Evolutionary conservation across 306 rosid species (phyloP).

Genomic region (Carpinus fangiana): DNA sequence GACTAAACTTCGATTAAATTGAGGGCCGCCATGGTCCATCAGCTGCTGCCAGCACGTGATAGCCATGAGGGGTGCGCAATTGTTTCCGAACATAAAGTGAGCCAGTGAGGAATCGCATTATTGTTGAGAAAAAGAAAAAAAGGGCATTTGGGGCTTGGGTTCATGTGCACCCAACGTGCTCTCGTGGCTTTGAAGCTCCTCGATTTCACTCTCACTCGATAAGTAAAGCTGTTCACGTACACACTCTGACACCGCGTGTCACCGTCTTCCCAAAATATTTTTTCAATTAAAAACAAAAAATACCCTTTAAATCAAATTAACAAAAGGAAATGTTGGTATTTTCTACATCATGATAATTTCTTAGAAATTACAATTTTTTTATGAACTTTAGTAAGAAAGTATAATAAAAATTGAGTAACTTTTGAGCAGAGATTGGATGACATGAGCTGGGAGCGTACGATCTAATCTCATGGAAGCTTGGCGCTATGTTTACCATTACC

Average conservation of each 20-base stretch:
- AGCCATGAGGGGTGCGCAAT: conserved; percentile 44
- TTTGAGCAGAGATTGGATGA: too few relatives aligned
- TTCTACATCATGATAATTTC: too few relatives aligned
- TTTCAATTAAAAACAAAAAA: too few relatives aligned
- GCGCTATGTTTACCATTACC: background rate
- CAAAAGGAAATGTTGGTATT: too few relatives aligned
- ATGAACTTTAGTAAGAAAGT: too few relatives aligned
- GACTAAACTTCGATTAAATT: too few relatives aligned
- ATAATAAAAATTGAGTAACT: too few relatives aligned
- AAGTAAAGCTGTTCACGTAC: conserved; percentile 5
- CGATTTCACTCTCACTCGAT: conserved; percentile 29
- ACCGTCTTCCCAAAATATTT: too few relatives aligned
- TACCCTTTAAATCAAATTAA: too few relatives aligned
- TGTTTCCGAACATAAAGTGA: conserved; percentile 13
- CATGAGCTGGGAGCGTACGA: too few relatives aligned
- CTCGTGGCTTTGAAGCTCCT: conserved; percentile 35
- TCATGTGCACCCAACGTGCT: conserved; percentile 37
- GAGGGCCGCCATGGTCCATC: conserved; percentile 42
- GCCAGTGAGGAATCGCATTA: too few relatives aligned
- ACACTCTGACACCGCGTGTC: conserved; percentile 42
- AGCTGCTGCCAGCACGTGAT: conserved; percentile 64
- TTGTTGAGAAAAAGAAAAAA: background rate
- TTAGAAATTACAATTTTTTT: too few relatives aligned
- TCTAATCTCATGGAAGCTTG: background rate
- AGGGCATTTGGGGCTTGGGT: conserved; percentile 40